phyloP scores from a whole-genome alignment of 768 basidiomycete genomes.

The Leucocoprinus birnbaumii region DNA sequence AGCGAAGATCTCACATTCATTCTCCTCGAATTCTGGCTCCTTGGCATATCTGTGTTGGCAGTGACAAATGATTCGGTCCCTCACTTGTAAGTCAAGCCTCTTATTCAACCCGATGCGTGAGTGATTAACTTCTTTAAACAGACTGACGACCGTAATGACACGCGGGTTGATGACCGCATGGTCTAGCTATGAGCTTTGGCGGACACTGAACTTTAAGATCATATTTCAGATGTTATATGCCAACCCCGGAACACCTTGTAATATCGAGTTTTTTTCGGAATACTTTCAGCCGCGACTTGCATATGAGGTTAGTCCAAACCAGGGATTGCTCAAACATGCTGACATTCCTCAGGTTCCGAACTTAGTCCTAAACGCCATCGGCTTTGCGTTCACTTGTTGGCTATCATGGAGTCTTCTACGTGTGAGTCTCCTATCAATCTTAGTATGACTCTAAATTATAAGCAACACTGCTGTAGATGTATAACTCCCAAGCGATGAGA shows the following conservation, averaged over 20 bases:
- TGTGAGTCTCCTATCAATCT: conserved; percentile 20
- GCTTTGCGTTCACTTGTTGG: conserved; percentile 36
- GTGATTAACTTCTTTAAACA: conserved; percentile 16
- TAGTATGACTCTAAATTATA: not conserved
- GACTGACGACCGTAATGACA: conserved; percentile 45
- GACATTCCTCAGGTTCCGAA: conserved; percentile 41
- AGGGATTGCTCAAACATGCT: not conserved
- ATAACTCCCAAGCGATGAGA: conserved; percentile 45
- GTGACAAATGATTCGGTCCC: conserved; percentile 51
- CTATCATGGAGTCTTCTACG: conserved; percentile 45
- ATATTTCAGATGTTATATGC: conserved; percentile 36
- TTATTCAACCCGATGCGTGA: not conserved
- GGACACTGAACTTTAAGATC: conserved; percentile 29
- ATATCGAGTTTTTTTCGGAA: conserved; percentile 40
- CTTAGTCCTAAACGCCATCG: conserved; percentile 40
- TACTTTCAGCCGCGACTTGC: conserved; percentile 40
- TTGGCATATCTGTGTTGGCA: conserved; percentile 46
- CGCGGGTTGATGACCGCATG: conserved; percentile 45
- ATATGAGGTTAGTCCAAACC: conserved; percentile 35
- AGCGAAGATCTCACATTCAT: conserved; percentile 48
- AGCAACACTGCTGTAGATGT: conserved; percentile 28
- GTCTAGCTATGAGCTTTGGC: conserved; percentile 50
- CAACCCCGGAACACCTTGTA: conserved; percentile 41
- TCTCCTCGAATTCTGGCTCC: conserved; percentile 51
- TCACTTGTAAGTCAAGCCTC: conserved; percentile 39